Conservation (phyloP, 2,329 filamentous ascomycete genomes). For the Nigrospora oryzae region DNA sequence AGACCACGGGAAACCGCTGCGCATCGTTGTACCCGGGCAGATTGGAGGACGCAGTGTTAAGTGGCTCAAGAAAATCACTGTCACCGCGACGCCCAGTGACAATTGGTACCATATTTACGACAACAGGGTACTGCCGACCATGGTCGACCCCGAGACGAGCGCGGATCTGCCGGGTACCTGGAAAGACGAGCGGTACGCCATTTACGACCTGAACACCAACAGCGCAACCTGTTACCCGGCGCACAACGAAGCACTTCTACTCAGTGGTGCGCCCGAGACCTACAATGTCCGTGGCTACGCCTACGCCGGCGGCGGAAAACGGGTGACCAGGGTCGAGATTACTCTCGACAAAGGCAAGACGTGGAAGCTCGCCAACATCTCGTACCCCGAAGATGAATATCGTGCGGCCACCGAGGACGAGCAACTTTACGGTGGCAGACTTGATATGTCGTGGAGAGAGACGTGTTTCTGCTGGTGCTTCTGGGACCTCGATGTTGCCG, state of each 20-base stretch:
- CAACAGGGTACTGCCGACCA: slow-evolving; percentile 82
- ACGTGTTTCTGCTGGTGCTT: slow-evolving; percentile 88
- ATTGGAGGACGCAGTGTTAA: slow-evolving; percentile 91
- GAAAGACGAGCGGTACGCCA: slow-evolving; percentile 85
- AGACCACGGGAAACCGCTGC: slow-evolving; percentile 78
- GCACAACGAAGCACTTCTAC: slow-evolving; percentile 60
- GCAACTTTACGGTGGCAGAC: slow-evolving; percentile 62
- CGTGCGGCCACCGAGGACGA: slow-evolving; percentile 50
- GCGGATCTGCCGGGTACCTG: slow-evolving; percentile 68
- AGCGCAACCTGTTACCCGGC: slow-evolving; percentile 73
- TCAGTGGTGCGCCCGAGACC: slow-evolving; percentile 35
- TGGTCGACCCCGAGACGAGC: slow-evolving; percentile 73
- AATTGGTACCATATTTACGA: slow-evolving; percentile 97
- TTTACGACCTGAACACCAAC: slow-evolving; percentile 86
- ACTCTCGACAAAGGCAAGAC: slow-evolving; percentile 75
- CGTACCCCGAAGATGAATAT: slow-evolving; percentile 82
- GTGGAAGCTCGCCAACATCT: slow-evolving; percentile 70
- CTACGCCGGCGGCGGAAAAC: slow-evolving; percentile 78
- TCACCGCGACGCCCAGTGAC: slow-evolving; percentile 72
- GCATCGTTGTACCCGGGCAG: slow-evolving; percentile 79
- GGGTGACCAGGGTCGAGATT: slow-evolving; percentile 74
- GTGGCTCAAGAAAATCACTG: slow-evolving; percentile 75
- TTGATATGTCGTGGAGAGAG: slow-evolving; percentile 79
- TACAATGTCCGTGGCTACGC: slow-evolving; percentile 76
- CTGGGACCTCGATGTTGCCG: slow-evolving; percentile 65